These are phyloP conservation scores for Cucurbita pepo DNA, from an alignment of 306 rosid genomes.

Conservation along the genomic window DNA sequence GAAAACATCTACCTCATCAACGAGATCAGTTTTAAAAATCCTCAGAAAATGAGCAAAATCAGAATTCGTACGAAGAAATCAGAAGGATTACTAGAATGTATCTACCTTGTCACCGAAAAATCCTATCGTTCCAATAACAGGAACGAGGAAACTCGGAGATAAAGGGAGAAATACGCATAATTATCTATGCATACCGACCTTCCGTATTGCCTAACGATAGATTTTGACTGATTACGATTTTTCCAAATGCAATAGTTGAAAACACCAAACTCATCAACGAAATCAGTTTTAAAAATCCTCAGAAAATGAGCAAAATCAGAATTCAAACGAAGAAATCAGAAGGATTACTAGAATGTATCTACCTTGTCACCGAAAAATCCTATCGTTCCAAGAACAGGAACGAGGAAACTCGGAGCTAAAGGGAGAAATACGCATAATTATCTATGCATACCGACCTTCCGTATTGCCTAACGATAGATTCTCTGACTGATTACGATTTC, in stretches of 20 bases:
- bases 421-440: not conserved
- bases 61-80: not conserved
- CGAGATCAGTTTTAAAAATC: too few species aligned
- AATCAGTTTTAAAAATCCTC: too few species aligned
- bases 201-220: conserved; percentile 5
- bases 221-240: not conserved
- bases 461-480: conserved; percentile 8
- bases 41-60: not conserved
- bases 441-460: not conserved
- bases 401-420: not conserved
- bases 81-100: not conserved
- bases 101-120: not conserved
- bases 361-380: not conserved
- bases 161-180: not conserved
- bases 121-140: not conserved
- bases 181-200: not conserved
- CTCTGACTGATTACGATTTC: not conserved
- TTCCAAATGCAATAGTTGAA: too few species aligned
- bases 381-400: not conserved
- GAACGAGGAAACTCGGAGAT: not conserved
- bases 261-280: too few species aligned
- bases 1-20: too few species aligned
- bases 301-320: not conserved
- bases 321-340: not conserved
- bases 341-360: not conserved